Conservation (phyloP, 352 stramenopile species). For the Pythium scleroteichum region DNA sequence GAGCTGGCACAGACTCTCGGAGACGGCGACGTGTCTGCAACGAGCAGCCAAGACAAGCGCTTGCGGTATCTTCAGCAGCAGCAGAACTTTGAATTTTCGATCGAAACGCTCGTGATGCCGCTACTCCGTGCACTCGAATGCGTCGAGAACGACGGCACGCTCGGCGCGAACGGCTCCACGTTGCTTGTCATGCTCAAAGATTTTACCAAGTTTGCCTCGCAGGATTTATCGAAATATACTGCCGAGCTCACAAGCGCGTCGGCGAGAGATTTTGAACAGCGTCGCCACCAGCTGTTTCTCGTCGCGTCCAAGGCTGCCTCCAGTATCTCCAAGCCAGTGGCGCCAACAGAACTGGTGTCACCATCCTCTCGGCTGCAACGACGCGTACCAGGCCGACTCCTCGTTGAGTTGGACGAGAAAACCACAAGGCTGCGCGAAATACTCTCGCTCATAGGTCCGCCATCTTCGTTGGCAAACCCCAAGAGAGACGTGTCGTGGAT, state of each 20-base stretch:
- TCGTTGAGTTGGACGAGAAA: slow-evolving; percentile 20
- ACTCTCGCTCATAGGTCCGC: slow-evolving; percentile 27
- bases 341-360: not conserved
- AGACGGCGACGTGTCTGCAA: slow-evolving; percentile 24
- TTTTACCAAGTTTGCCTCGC: slow-evolving; percentile 36
- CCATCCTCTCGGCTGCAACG: slow-evolving; percentile 1
- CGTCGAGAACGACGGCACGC: slow-evolving; percentile 40
- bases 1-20: slow-evolving; percentile 49
- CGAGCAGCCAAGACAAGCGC: slow-evolving; percentile 12
- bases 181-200: slow-evolving; percentile 48
- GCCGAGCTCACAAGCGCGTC: slow-evolving; percentile 42
- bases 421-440: slow-evolving; percentile 20
- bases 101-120: slow-evolving; percentile 65
- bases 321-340: slow-evolving; percentile 9
- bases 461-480: slow-evolving; percentile 5
- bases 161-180: slow-evolving; percentile 48
- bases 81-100: slow-evolving; percentile 66
- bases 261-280: slow-evolving; percentile 54
- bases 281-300: slow-evolving; percentile 49
- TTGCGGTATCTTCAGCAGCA: slow-evolving; percentile 64
- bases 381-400: slow-evolving; percentile 9
- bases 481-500: slow-evolving; percentile 55
- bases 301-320: slow-evolving; percentile 6
- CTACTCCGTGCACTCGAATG: slow-evolving; percentile 56
- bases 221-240: slow-evolving; percentile 37